These are phyloP conservation scores for Scedosporium aurantiacum DNA, from an alignment of 2,329 filamentous ascomycete species.

Conservation along the genomic window DNA sequence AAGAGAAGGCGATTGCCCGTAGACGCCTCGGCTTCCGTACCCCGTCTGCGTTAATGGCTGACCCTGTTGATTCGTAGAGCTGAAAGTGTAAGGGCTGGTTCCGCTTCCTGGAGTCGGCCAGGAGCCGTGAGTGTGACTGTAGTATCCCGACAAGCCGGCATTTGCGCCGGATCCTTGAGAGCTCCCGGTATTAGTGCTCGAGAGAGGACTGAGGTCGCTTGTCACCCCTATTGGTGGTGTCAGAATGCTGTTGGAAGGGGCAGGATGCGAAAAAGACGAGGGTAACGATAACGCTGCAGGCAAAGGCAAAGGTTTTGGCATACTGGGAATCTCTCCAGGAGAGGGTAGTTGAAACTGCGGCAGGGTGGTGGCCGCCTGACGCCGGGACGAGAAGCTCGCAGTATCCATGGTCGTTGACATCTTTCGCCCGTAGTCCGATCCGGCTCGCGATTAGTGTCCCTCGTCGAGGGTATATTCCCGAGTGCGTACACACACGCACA, in stretches of 20 bases:
- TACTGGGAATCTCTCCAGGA: constrained; percentile 43
- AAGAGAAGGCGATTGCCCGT: constrained; percentile 39
- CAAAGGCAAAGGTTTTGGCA: constrained; percentile 19
- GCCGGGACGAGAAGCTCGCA: constrained; percentile 55
- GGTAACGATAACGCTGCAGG: constrained; percentile 4
- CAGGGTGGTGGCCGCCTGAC: constrained; percentile 57
- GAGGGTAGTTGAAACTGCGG: constrained; percentile 56
- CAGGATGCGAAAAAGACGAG: constrained; percentile 40
- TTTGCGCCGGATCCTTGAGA: constrained; percentile 46
- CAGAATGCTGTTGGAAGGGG: constrained; percentile 22
- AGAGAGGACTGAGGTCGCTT: constrained; percentile 51
- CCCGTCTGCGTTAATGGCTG: constrained; percentile 17
- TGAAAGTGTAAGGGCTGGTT: constrained; percentile 40
- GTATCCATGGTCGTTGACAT: constrained; percentile 6
- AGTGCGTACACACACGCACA: neutral
- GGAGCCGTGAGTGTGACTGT: constrained; percentile 37
- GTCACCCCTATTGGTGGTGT: constrained; percentile 33
- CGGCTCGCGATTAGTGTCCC: neutral
- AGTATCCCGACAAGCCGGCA: constrained; percentile 29
- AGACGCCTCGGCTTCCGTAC: constrained; percentile 25
- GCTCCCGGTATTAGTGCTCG: constrained; percentile 49
- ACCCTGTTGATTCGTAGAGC: constrained; percentile 26
- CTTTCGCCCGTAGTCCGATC: neutral
- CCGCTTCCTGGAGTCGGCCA: constrained; percentile 45
- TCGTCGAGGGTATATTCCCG: neutral